Evolutionary conservation across 2,329 filamentous ascomycete species (phyloP).

Genomic region (Fusarium sp.): DNA sequence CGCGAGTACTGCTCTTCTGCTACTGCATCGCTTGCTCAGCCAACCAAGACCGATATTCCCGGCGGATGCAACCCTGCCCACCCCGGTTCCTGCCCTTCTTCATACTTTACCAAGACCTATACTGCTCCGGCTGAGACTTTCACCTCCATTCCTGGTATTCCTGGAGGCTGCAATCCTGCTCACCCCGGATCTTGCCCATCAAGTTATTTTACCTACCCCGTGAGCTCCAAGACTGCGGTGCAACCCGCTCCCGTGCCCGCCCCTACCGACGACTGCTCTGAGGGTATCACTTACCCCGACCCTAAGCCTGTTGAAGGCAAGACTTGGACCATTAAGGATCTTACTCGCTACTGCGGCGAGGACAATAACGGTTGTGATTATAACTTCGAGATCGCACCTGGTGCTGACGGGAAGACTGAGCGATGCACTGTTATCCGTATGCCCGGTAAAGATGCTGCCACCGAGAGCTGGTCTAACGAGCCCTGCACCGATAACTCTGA

Average conservation of each 20-base stretch:
- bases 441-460: slow-evolving; percentile 19
- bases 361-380: slow-evolving; percentile 28
- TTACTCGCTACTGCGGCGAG: slow-evolving; percentile 30
- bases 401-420: slow-evolving; percentile 27
- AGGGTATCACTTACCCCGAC: background rate
- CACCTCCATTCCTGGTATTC: background rate
- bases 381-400: slow-evolving; percentile 20
- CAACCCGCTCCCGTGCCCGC: background rate
- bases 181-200: slow-evolving; percentile 21
- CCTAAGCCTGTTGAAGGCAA: slow-evolving; percentile 14
- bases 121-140: background rate
- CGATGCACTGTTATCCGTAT: slow-evolving; percentile 25
- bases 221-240: background rate
- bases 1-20: slow-evolving; percentile 3
- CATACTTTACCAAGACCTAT: background rate
- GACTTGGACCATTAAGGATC: slow-evolving; percentile 19
- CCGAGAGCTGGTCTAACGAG: slow-evolving; percentile 30
- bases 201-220: slow-evolving; percentile 1
- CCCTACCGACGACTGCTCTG: background rate
- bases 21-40: slow-evolving; percentile 5
- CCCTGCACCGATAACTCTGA: slow-evolving; percentile 23
- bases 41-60: slow-evolving; percentile 13
- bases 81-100: slow-evolving; percentile 17
- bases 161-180: slow-evolving; percentile 21
- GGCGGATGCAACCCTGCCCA: slow-evolving; percentile 13